Evolutionary conservation across 2,329 filamentous ascomycete species (phyloP).

Genomic region (Trichoderma afroharzianum): DNA sequence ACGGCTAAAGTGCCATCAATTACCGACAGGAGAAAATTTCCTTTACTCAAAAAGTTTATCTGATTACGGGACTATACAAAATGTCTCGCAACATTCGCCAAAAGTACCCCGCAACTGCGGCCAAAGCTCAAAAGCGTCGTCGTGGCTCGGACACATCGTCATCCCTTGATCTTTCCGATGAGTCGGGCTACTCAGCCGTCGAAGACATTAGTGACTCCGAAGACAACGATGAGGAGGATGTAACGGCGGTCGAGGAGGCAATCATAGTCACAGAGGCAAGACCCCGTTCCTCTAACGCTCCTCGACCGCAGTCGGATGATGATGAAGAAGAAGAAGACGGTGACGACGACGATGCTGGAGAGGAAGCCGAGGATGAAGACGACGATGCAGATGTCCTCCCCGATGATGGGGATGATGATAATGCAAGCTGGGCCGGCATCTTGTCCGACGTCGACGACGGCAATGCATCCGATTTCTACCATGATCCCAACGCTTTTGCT

Average conservation of each 20-base stretch:
- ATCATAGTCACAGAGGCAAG: slow-evolving; percentile 57
- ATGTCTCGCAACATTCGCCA: slow-evolving; percentile 55
- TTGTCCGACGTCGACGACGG: slow-evolving; percentile 45
- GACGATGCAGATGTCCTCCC: slow-evolving; percentile 35
- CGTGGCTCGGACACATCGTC: slow-evolving; percentile 54
- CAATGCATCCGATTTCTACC: slow-evolving; percentile 41
- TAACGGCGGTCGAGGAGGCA: slow-evolving; percentile 74
- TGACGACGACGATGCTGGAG: slow-evolving; percentile 35
- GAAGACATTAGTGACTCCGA: slow-evolving; percentile 76
- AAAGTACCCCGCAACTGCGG: slow-evolving; percentile 42
- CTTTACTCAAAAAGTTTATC: not conserved
- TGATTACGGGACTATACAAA: slow-evolving; percentile 14
- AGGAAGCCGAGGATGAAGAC: slow-evolving; percentile 36
- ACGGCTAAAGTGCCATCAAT: not conserved
- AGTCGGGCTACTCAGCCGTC: slow-evolving; percentile 70
- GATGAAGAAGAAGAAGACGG: slow-evolving; percentile 33
- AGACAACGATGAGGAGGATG: slow-evolving; percentile 74
- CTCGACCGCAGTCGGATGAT: slow-evolving; percentile 46
- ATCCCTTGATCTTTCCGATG: slow-evolving; percentile 58
- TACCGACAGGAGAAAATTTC: not conserved
- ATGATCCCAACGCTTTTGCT: slow-evolving; percentile 39
- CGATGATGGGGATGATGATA: slow-evolving; percentile 41
- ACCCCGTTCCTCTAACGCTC: slow-evolving; percentile 40
- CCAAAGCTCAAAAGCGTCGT: slow-evolving; percentile 46
- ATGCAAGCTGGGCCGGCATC: slow-evolving; percentile 54